Evolutionary conservation across 768 basidiomycete genomes (phyloP).

Genomic region (Tylopilus felleus): DNA sequence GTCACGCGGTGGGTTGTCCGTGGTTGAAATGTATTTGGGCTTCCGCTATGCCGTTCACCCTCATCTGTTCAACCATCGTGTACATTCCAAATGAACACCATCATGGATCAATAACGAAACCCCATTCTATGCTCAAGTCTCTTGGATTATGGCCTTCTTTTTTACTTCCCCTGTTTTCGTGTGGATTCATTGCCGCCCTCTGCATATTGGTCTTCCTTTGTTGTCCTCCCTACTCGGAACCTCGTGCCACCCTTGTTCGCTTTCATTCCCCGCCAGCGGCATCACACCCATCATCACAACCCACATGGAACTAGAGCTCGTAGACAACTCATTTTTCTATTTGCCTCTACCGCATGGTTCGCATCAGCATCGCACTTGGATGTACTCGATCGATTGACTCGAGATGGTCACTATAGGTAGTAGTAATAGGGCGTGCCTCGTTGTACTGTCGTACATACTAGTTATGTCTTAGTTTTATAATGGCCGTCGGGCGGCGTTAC

Average conservation of each 20-base stretch:
- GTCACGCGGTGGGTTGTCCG: neutral
- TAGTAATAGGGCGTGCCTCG: too few species aligned
- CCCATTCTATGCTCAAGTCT: conserved; percentile 3
- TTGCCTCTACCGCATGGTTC: neutral
- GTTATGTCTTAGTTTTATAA: neutral
- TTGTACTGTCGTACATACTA: neutral
- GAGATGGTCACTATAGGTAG: neutral
- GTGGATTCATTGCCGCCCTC: neutral
- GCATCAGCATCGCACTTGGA: neutral
- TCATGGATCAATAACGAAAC: conserved; percentile 2
- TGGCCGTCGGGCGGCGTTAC: conserved; percentile 1
- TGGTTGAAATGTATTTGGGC: neutral
- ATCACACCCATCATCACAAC: neutral
- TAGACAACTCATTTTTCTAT: neutral
- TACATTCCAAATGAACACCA: conserved; percentile 1
- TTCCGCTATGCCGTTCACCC: neutral
- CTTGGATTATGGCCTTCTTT: neutral
- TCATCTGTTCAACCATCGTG: neutral
- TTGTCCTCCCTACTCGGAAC: neutral
- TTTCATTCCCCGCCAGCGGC: neutral
- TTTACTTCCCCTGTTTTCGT: neutral
- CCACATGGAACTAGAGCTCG: conserved; percentile 1
- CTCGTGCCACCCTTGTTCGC: neutral
- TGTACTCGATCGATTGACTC: neutral
- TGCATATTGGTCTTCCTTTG: neutral